A percentile compares a stretch with the other conserved stretches of the same genome.
These are phyloP conservation scores for Fusarium sp. DNA, from an alignment of 2,329 filamentous ascomycete species.

Conservation along the genomic window DNA sequence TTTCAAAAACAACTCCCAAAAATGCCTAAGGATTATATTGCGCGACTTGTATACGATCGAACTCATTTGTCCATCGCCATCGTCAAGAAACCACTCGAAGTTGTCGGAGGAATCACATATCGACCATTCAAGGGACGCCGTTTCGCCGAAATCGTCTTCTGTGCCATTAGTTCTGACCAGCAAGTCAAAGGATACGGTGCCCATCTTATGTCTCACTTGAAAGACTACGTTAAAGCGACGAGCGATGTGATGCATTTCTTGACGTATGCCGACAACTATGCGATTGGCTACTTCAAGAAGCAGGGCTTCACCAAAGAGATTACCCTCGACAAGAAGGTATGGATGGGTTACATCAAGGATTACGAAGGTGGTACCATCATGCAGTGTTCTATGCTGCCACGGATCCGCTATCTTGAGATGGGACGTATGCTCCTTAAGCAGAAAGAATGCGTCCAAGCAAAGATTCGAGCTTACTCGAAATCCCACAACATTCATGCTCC, in stretches of 20 bases:
- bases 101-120: conserved; percentile 97
- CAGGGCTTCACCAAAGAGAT: conserved; percentile 99
- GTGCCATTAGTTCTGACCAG: conserved; percentile 95
- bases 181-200: conserved; percentile 99
- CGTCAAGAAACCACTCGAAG: conserved; percentile 93
- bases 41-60: conserved; percentile 94
- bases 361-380: conserved; percentile 99
- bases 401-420: conserved; percentile 91
- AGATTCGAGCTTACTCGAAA: conserved; percentile 91
- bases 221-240: conserved; percentile 97
- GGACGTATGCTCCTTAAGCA: conserved; percentile 96
- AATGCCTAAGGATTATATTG: conserved; percentile 99
- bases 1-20: conserved; percentile 99
- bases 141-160: conserved; percentile 99
- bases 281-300: conserved; percentile 99
- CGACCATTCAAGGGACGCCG: conserved; percentile 90
- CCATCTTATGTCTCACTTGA: conserved; percentile 97
- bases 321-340: conserved; percentile 85
- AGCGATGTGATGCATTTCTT: conserved; percentile 98
- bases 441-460: conserved; percentile 93
- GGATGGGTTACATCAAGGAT: conserved; percentile 99
- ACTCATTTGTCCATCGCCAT: conserved; percentile 97
- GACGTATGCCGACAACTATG: conserved; percentile 98
- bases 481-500: conserved; percentile 88
- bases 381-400: conserved; percentile 98